phyloP scores from a whole-genome alignment of 768 basidiomycete species.

The Lentinus tigrinus region DNA sequence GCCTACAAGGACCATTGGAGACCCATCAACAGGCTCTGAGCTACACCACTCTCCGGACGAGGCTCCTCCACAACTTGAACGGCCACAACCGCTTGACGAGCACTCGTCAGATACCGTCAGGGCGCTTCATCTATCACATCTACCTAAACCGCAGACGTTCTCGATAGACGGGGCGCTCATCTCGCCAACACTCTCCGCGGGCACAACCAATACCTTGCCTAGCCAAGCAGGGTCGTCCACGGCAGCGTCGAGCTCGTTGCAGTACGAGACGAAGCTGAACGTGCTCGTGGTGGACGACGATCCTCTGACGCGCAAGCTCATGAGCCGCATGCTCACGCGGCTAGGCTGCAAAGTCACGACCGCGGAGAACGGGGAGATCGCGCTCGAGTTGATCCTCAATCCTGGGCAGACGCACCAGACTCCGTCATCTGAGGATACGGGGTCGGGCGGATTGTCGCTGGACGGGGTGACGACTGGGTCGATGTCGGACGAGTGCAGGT shows the following conservation, averaged over 20 bases:
- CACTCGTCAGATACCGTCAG: constrained; percentile 18
- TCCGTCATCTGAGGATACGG: constrained; percentile 29
- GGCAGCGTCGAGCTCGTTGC: constrained; percentile 7
- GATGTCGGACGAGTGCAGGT: constrained; percentile 22
- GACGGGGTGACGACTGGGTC: constrained; percentile 3
- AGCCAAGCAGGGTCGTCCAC: constrained; percentile 10
- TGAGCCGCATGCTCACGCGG: constrained; percentile 76
- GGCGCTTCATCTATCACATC: constrained; percentile 17
- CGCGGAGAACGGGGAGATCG: constrained; percentile 82
- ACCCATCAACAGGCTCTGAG: constrained; percentile 38
- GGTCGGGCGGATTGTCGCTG: constrained; percentile 33
- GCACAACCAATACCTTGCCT: constrained; percentile 5
- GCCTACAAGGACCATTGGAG: constrained; percentile 43
- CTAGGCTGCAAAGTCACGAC: constrained; percentile 76
- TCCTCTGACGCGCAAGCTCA: constrained; percentile 71
- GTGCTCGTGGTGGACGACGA: constrained; percentile 88
- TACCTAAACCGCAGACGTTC: constrained; percentile 25
- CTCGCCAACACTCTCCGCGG: constrained; percentile 6
- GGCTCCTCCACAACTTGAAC: constrained; percentile 7
- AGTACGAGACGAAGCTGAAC: constrained; percentile 49
- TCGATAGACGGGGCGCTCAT: constrained; percentile 13
- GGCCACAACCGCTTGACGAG: constrained; percentile 8
- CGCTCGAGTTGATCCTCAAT: constrained; percentile 64
- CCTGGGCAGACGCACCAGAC: constrained; percentile 31
- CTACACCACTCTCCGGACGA: constrained; percentile 5